Evolutionary conservation across 345 rosid species (phyloP).

Genomic region (Abelmoschus esculentus): DNA sequence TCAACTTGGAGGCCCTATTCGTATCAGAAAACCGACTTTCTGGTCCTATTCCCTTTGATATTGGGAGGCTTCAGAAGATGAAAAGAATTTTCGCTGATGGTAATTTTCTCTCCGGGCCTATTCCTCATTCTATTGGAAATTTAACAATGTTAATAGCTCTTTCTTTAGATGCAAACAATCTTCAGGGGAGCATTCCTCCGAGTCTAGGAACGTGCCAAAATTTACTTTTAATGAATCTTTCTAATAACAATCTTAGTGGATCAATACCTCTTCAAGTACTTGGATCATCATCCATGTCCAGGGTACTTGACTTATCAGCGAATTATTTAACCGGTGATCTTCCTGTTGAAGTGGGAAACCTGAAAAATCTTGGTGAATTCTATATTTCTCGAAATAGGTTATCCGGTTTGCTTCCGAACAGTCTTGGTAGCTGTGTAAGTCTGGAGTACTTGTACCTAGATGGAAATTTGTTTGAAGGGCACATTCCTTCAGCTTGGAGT

Average conservation of each 20-base stretch:
- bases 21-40: neutral
- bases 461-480: slow-evolving; percentile 23
- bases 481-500: slow-evolving; percentile 25
- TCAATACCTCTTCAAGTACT: neutral
- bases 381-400: neutral
- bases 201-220: neutral
- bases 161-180: neutral
- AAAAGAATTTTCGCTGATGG: neutral
- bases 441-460: slow-evolving; percentile 14
- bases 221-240: neutral
- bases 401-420: neutral
- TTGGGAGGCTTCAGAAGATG: neutral
- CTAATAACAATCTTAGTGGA: neutral
- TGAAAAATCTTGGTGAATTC: neutral
- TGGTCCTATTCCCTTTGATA: neutral
- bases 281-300: neutral
- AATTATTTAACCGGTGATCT: slow-evolving; percentile 4
- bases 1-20: neutral
- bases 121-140: neutral
- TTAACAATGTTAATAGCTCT: neutral
- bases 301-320: neutral
- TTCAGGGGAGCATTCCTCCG: neutral
- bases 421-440: slow-evolving; percentile 11
- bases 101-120: neutral
- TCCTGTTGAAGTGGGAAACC: neutral